Conservation (phyloP, 2,329 filamentous ascomycete species). For the Aspergillus neoniger region DNA sequence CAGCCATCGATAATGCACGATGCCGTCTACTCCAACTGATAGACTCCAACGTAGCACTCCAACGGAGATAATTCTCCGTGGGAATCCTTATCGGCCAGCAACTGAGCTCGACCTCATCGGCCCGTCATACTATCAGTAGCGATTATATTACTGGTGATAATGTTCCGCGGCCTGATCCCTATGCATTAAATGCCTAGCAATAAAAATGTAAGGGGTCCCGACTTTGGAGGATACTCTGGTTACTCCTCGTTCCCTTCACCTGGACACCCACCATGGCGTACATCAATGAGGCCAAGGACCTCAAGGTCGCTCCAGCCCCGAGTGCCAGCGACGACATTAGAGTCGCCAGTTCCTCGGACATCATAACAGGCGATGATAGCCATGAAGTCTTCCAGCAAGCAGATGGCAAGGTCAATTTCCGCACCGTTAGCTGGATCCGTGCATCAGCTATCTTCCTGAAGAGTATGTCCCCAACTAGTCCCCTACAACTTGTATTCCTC, state of each 20-base stretch:
- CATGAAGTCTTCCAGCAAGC: conserved; percentile 54
- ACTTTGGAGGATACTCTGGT: background rate
- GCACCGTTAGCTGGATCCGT: conserved; percentile 56
- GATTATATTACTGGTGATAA: background rate
- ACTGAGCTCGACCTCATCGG: background rate
- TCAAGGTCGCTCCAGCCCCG: conserved; percentile 8
- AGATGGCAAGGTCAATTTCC: conserved; percentile 53
- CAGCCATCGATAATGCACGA: background rate
- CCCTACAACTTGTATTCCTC: background rate
- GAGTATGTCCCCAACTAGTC: conserved; percentile 25
- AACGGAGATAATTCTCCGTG: background rate
- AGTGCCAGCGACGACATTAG: conserved; percentile 25
- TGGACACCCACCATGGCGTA: conserved; percentile 1
- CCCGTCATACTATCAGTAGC: background rate
- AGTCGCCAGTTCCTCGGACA: conserved; percentile 26
- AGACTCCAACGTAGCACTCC: background rate
- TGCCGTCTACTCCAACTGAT: conserved; percentile 4
- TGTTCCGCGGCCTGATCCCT: background rate
- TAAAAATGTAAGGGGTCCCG: background rate
- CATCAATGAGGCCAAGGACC: conserved; percentile 11
- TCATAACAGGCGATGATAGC: conserved; percentile 22
- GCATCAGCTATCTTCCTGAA: conserved; percentile 58
- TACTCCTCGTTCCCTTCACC: background rate
- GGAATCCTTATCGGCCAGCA: background rate
- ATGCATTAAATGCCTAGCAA: background rate